These are phyloP conservation scores for Candida labiduridarum DNA, from an alignment of 1,139 yeast species.

Conservation along the genomic window DNA sequence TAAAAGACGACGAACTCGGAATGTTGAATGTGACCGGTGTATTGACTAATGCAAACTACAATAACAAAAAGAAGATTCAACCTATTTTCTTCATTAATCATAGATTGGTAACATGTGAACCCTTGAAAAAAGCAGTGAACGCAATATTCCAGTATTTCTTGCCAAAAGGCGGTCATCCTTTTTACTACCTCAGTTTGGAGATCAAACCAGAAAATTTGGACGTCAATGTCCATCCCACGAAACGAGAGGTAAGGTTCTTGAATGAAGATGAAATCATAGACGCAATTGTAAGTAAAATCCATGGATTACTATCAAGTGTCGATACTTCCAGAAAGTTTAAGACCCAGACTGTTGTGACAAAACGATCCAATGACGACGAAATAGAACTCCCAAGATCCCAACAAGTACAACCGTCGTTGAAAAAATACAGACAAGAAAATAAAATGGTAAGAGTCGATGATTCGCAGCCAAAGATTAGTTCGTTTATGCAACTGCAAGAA, in stretches of 20 bases:
- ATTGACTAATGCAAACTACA: conserved; percentile 72
- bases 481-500: conserved; percentile 14
- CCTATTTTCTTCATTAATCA: conserved; percentile 85
- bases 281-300: conserved; percentile 51
- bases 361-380: conserved; percentile 18
- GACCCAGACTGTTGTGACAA: conserved; percentile 57
- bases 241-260: conserved; percentile 85
- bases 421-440: conserved; percentile 55
- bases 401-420: conserved; percentile 17
- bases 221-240: conserved; percentile 96
- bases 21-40: conserved; percentile 56
- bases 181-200: conserved; percentile 69
- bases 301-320: conserved; percentile 52
- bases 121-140: conserved; percentile 67
- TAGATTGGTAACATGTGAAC: conserved; percentile 81
- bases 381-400: conserved; percentile 15
- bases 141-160: conserved; percentile 67
- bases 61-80: conserved; percentile 63
- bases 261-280: conserved; percentile 86
- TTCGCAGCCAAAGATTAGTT: conserved; percentile 22
- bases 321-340: conserved; percentile 73
- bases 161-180: conserved; percentile 82
- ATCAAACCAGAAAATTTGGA: conserved; percentile 75
- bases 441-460: conserved; percentile 78
- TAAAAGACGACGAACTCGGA: conserved; percentile 38